A percentile compares a stretch with the other conserved stretches of the same genome.
phyloP scores from a whole-genome alignment of 306 rosid species.

The Vigna reflexopilosa region DNA sequence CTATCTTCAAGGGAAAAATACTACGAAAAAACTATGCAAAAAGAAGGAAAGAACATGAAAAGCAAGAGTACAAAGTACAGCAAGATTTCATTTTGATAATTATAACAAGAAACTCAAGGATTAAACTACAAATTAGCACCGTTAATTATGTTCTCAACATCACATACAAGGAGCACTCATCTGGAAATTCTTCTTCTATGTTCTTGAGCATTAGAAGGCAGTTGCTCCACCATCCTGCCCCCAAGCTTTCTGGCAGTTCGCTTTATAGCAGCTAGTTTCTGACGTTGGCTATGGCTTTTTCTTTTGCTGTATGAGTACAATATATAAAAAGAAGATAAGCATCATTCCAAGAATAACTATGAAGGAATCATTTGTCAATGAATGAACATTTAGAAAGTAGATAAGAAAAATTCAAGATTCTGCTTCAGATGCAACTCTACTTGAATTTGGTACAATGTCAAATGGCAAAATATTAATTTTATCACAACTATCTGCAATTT shows the following conservation, averaged over 20 bases:
- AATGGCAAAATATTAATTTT: background rate
- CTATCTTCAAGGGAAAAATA: constrained; percentile 19
- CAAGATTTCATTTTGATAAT: constrained; percentile 28
- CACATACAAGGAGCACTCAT: constrained; percentile 55
- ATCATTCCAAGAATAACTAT: constrained; percentile 22
- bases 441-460: constrained; percentile 20
- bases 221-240: constrained; percentile 53
- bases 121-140: constrained; percentile 44
- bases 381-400: constrained; percentile 12
- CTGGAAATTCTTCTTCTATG: constrained; percentile 59
- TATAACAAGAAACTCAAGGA: constrained; percentile 20
- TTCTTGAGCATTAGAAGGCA: constrained; percentile 51
- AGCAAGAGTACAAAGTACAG: constrained; percentile 10
- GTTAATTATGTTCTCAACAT: constrained; percentile 45
- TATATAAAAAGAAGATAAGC: constrained; percentile 10
- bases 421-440: background rate
- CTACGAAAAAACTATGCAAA: constrained; percentile 4
- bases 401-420: background rate
- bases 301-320: constrained; percentile 46
- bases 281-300: constrained; percentile 54
- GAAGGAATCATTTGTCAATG: constrained; percentile 9
- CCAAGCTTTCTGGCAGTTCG: constrained; percentile 77
- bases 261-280: constrained; percentile 73
- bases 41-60: background rate
- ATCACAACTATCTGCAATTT: background rate